Evolutionary conservation across 208 protist genomes (phyloP).

Genomic region (Crithidia mellificae): DNA sequence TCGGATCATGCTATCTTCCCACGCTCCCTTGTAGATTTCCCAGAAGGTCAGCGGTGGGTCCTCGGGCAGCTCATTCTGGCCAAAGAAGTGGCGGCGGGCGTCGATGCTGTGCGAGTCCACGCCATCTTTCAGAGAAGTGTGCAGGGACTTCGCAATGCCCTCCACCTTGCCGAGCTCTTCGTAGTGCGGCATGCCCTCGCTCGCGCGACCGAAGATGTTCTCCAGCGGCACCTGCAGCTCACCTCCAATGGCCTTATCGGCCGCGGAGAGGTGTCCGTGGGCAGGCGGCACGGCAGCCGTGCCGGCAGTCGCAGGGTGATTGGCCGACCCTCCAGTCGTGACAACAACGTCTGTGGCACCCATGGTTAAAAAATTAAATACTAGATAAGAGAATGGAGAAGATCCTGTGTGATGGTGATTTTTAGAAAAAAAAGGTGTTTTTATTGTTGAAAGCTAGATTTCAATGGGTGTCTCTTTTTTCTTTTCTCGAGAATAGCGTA

Average conservation of each 20-base stretch:
- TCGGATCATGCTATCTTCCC: constrained; percentile 83
- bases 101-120: constrained; percentile 36
- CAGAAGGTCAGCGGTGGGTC: constrained; percentile 81
- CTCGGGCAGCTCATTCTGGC: constrained; percentile 69
- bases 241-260: constrained; percentile 33
- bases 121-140: constrained; percentile 46
- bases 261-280: constrained; percentile 35
- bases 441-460: no score
- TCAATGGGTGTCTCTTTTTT: no score
- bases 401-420: no score
- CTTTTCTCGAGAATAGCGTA: no score
- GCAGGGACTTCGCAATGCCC: constrained; percentile 50
- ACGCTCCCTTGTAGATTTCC: constrained; percentile 73
- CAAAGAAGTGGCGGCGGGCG: constrained; percentile 48
- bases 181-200: constrained; percentile 56
- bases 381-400: no score
- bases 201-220: constrained; percentile 60
- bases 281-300: constrained; percentile 40
- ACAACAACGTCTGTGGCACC: constrained; percentile 15
- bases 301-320: constrained; percentile 41
- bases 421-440: no score
- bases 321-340: constrained; percentile 20
- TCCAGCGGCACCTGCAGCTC: constrained; percentile 42
- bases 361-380: not conserved
- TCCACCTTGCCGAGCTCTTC: constrained; percentile 57